Base-by-base conservation (phyloP, 768 basidiomycete genomes). In the Phylloporus rhodoxanthus region DNA sequence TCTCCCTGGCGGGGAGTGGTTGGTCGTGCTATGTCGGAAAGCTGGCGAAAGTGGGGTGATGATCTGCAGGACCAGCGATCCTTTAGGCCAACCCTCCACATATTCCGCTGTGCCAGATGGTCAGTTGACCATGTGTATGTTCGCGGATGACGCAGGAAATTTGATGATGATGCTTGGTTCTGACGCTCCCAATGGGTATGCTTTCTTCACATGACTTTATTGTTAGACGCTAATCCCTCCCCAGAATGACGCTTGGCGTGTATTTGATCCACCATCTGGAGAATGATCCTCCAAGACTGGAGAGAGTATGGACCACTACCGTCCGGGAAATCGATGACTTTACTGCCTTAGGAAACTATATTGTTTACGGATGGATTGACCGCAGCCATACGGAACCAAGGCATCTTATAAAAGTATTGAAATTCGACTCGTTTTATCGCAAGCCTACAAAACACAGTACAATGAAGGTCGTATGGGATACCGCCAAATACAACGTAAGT, bases 331-430 rank as follows among this genome's bases (percentile, higher is more conserved):
- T 54, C 5, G 50, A 47, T 4, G 25, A 39, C 3, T 47, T 32
- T 23, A 26, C 53, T 33, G 50, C 41, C 17, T 23, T 32, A 15
- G 50, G 53, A 32, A 47, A 15, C 25, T 54, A 34, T n/a, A 23
- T 51, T 33, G 45, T 46, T 19, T 52, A 52, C 40, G 50, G 53
- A 26, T 54, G 53, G 53, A 38, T 43, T 23, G 41, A 54, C 39
- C 44, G 39, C 19, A 34, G 25, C 11, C 7, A 29, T 29, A 14
- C 13, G 1, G 20, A 43, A 34, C 42, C 37, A 17, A 38, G 29
- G 25, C 48, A 52, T 40, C 37, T 44, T 17, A 36, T 52, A 2
- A 43, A 10, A 19, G 51, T 51, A 11, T 29, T 40, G 19, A 52
- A 29, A 14, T 32, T 52, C 36, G 41, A 38, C 17, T 29, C 45